These are phyloP conservation scores for Secale cereale DNA, from an alignment of 176 grass and related monocot genomes.

Conservation along the genomic window DNA sequence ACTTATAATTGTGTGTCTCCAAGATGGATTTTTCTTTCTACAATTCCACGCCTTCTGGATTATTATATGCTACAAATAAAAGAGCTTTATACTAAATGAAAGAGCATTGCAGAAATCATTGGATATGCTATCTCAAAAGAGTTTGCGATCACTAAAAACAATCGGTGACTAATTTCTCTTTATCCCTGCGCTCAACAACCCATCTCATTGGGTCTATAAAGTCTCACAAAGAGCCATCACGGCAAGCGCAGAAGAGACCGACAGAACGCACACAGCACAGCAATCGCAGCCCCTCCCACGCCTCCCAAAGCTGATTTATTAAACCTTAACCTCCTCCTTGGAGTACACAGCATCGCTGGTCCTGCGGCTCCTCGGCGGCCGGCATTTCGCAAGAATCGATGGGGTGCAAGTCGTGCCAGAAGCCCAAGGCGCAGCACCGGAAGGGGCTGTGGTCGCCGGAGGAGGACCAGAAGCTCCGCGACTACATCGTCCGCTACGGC, in stretches of 20 bases:
- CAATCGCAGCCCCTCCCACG: background rate
- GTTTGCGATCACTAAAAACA: background rate
- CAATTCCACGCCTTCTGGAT: background rate
- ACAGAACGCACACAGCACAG: conserved; percentile 17
- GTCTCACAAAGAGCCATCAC: background rate
- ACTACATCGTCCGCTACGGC: conserved; percentile 80
- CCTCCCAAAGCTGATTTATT: background rate
- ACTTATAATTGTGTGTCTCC: background rate
- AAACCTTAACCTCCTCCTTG: background rate
- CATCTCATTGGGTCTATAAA: conserved; percentile 32
- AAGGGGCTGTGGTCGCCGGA: conserved; percentile 97
- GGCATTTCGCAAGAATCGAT: background rate
- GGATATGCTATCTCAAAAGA: background rate
- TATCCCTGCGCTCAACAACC: background rate
- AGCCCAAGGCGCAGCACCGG: conserved; percentile 66
- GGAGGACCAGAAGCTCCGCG: conserved; percentile 78
- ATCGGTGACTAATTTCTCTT: background rate
- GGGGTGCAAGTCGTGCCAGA: conserved; percentile 84
- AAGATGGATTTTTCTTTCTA: background rate
- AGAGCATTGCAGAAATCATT: background rate
- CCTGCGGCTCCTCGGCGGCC: too few species aligned
- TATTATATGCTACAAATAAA: background rate
- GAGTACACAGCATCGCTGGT: background rate
- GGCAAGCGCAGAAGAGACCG: conserved; percentile 44
- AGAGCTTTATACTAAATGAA: background rate